phyloP scores from a whole-genome alignment of 495 filamentous ascomycete genomes.

The Aspergillus leporis region DNA sequence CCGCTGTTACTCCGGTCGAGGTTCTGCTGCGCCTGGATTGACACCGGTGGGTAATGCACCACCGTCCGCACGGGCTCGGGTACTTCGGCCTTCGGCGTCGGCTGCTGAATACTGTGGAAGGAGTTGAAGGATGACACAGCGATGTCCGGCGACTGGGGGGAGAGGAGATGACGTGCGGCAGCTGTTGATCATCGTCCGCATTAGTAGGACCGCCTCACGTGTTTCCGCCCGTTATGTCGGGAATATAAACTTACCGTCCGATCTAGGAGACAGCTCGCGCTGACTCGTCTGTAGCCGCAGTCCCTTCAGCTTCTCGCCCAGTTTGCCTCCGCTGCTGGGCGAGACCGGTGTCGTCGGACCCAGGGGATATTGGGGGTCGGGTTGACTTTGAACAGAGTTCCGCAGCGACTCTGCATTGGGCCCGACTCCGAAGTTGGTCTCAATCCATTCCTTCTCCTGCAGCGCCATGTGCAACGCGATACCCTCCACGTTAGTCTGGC shows the following conservation, averaged over 20 bases:
- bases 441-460: constrained; percentile 79
- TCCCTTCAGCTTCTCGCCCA: constrained; percentile 75
- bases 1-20: constrained; percentile 33
- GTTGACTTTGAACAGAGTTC: constrained; percentile 18
- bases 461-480: constrained; percentile 78
- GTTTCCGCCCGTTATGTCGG: too few species aligned
- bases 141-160: constrained; percentile 62
- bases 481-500: constrained; percentile 67
- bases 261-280: constrained; percentile 51
- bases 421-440: constrained; percentile 69
- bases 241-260: constrained; percentile 40
- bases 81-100: neutral
- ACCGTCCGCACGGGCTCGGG: constrained; percentile 35
- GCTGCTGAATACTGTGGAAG: constrained; percentile 43
- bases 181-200: neutral
- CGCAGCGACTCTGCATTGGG: constrained; percentile 23
- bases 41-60: constrained; percentile 42
- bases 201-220: neutral
- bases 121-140: constrained; percentile 65
- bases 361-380: constrained; percentile 29
- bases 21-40: constrained; percentile 41
- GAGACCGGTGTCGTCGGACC: constrained; percentile 57
- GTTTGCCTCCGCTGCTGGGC: constrained; percentile 58
- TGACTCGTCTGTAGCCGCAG: constrained; percentile 73
- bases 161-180: constrained; percentile 47